Base-by-base conservation (phyloP, 2,329 filamentous ascomycete species). In the Metarhizium anisopliae region DNA sequence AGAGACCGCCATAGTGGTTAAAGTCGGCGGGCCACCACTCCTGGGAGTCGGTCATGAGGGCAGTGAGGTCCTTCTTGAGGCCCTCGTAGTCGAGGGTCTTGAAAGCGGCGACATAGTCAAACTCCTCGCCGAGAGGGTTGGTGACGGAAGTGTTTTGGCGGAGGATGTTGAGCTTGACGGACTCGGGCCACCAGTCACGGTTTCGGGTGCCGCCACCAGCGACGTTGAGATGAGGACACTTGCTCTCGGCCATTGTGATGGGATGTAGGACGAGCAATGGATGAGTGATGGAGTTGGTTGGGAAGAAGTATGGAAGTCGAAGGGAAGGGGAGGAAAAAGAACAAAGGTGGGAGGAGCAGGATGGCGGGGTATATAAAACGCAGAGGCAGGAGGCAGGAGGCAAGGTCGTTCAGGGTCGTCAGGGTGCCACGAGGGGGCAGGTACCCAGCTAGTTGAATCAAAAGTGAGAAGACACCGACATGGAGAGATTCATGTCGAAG, bases 1-100 rank as follows among this genome's bases (percentile, higher is more conserved):
- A 90, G 32, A 91, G 79, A 70, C 87, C 87, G 61, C 87, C 87
- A 63, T 91, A 92, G 77, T 90, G 86, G 55, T 87, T 87, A 65
- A 87, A 89, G 68, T 92, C 88, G 36, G 88, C 88, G 1, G 88
- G 88, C 88, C 88, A 92, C 82, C 82, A 90, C 45, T 88, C 84
- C 72, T 91, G 84, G 2, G 86, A 90, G 68, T 89, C 83, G 53
- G 87, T 91, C 84, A 90, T 86, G 64, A 91, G 67, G 18, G 74
- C 76, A n/a, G 74, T 64, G 6, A 92, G 72, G 67, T 92, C 88
- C 72, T 87, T 85, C 82, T 91, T 91, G 76, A 90, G 89, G 51
- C 85, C 75, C 4, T 56, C 55, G 61, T 65, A 67, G 51, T 70
- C 68, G 56, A 91, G 76, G 64, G 73, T 82, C 74, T 87, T 85